Percentiles rank a stretch among this genome's conserved stretches.
phyloP scores from a whole-genome alignment of 164 flowering plant species.

The Macadamia tetraphylla region DNA sequence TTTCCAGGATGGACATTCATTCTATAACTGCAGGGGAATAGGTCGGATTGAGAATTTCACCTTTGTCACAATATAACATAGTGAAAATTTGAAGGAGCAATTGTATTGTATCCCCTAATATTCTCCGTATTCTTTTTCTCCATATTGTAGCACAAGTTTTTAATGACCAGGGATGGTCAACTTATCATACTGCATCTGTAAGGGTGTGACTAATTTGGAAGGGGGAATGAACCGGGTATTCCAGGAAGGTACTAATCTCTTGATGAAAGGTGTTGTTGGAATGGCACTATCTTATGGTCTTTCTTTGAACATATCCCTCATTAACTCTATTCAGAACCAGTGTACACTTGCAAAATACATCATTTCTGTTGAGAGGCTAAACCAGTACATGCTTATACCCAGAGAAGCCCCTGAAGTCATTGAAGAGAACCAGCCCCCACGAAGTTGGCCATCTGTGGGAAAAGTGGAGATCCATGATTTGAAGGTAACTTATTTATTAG shows the following conservation, averaged over 20 bases:
- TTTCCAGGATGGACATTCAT: too few species aligned
- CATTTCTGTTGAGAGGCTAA: constrained; percentile 66
- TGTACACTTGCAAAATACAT: constrained; percentile 53
- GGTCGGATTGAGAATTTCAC: too few species aligned
- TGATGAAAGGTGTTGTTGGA: constrained; percentile 58
- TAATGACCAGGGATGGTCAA: too few species aligned
- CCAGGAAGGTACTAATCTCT: background rate
- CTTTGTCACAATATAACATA: too few species aligned
- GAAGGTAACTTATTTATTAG: constrained; percentile 25
- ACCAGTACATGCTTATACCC: constrained; percentile 64
- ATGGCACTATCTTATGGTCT: constrained; percentile 83
- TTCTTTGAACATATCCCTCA: constrained; percentile 50
- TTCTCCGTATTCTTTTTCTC: too few species aligned
- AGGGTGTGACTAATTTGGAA: too few species aligned
- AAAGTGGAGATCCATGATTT: constrained; percentile 51
- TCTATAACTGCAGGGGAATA: too few species aligned
- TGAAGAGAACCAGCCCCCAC: constrained; percentile 38
- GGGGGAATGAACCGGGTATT: too few species aligned
- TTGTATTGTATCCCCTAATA: too few species aligned
- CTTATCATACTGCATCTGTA: too few species aligned
- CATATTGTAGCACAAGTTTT: too few species aligned
- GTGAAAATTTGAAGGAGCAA: too few species aligned
- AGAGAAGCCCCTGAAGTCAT: constrained; percentile 60
- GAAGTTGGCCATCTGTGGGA: constrained; percentile 55
- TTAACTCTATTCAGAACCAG: constrained; percentile 43